Percentiles rank a stretch among this genome's conserved stretches.
Conservation (phyloP, 2,329 filamentous ascomycete species). For the Pseudocercospora cruenta region DNA sequence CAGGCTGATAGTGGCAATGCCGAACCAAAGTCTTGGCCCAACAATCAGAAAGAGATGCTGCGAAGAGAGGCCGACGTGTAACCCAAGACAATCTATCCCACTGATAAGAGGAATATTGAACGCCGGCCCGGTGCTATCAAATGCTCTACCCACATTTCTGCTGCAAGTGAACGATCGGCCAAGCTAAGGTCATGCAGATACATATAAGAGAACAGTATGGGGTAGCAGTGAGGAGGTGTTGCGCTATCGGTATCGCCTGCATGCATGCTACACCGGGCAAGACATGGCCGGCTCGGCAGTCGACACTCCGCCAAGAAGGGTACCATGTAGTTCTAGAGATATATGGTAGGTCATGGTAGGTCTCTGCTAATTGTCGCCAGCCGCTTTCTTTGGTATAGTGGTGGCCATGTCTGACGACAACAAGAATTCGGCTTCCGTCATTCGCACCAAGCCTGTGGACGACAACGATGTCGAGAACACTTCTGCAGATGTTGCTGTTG, state of each 20-base stretch:
- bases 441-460: constrained; percentile 8
- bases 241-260: constrained; percentile 5
- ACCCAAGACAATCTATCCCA: neutral
- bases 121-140: neutral
- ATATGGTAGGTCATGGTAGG: neutral
- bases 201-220: neutral
- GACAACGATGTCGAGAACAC: neutral
- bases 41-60: neutral
- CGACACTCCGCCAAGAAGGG: neutral
- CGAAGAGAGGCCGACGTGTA: neutral
- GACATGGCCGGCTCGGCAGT: neutral
- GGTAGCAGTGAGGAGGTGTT: neutral
- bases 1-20: neutral
- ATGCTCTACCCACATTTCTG: neutral
- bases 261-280: neutral
- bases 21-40: neutral
- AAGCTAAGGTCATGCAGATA: neutral
- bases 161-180: neutral
- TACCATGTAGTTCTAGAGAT: neutral
- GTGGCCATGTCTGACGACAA: neutral
- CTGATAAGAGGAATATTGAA: neutral
- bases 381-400: neutral
- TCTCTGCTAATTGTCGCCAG: neutral
- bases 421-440: constrained; percentile 3
- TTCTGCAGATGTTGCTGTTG: constrained; percentile 14